Base-by-base conservation (phyloP, 345 rosid species). In the Kernera saxatilis region DNA sequence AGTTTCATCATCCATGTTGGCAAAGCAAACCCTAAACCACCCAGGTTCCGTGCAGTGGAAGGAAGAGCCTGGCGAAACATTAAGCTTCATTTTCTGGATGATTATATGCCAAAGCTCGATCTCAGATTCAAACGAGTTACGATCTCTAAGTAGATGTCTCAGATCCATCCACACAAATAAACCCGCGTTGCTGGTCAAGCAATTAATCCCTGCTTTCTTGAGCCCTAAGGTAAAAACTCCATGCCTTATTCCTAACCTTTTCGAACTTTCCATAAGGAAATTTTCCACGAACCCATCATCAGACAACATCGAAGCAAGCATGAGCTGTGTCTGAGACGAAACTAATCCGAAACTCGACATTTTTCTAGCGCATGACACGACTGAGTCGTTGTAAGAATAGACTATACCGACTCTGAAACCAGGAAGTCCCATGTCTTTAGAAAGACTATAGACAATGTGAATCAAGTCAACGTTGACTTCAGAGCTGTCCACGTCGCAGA, bases 351-450 rank as follows among this genome's bases (percentile, higher is more conserved):
- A 93, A 35, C 97, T 93, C 0, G 98, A 88, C 96, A 93, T 91
- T 72, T 82, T 90, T 0, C 90, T 82, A 6, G 84, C 92, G 18
- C 89, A 82, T n/a, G 53, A 43, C 14, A 84, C 90, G 3, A 91
- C 94, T 0, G 7, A 49, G 15, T 91, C 94, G 26, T 91, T 93
- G 77, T 84, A 89, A 0, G 96, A 93, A 52, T 89, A 93, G 21
- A 91, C 79, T 2, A 90, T 83, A 15, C 97, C 98, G 0, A 91
- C 96, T 53, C 92, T 74, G 10, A 93, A 82, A 23, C 97, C 98
- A 0, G 96, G 98, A 14, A 93, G 70, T 0, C 98, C 97, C 90
- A 93, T 82, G 78, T 93, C 98, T 77, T 93, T 93, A 8, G 98
- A 93, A 58, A 93, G 79, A 71, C 97, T 91, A 68, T 89, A 91